A percentile compares a stretch with the other conserved stretches of the same genome.
These are phyloP conservation scores for Daldinia sp. DNA, from an alignment of 2,329 filamentous ascomycete species.

Conservation along the genomic window DNA sequence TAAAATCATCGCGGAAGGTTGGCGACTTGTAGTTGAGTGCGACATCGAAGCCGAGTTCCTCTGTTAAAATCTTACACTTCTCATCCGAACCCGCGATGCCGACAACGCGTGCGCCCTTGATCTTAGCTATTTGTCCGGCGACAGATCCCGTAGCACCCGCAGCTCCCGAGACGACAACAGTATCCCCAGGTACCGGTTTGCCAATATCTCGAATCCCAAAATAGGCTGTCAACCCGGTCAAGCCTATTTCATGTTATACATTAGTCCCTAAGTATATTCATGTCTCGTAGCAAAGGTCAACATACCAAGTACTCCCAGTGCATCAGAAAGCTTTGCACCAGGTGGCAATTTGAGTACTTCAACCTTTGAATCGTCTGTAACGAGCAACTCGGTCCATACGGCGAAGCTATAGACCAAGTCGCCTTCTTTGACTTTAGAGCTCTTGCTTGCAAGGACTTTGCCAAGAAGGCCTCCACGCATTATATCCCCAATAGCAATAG, in stretches of 20 bases:
- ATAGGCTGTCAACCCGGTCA: conserved; percentile 81
- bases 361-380: conserved; percentile 66
- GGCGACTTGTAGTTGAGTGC: conserved; percentile 71
- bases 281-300: neutral
- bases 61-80: conserved; percentile 71
- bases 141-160: conserved; percentile 83
- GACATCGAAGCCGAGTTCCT: conserved; percentile 68
- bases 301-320: conserved; percentile 53
- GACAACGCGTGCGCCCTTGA: conserved; percentile 72
- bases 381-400: conserved; percentile 76
- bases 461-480: conserved; percentile 75
- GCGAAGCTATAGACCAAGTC: conserved; percentile 66
- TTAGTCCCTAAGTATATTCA: neutral
- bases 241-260: conserved; percentile 51
- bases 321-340: conserved; percentile 65
- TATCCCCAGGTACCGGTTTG: conserved; percentile 75
- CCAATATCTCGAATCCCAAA: conserved; percentile 79
- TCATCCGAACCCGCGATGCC: conserved; percentile 75
- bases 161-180: conserved; percentile 81
- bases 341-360: conserved; percentile 58
- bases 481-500: conserved; percentile 73
- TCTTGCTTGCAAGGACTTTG: conserved; percentile 72
- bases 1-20: conserved; percentile 65
- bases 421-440: conserved; percentile 65
- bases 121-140: conserved; percentile 81